Conservation (phyloP, 2,329 filamentous ascomycete genomes). For the Neonectria sp. region DNA sequence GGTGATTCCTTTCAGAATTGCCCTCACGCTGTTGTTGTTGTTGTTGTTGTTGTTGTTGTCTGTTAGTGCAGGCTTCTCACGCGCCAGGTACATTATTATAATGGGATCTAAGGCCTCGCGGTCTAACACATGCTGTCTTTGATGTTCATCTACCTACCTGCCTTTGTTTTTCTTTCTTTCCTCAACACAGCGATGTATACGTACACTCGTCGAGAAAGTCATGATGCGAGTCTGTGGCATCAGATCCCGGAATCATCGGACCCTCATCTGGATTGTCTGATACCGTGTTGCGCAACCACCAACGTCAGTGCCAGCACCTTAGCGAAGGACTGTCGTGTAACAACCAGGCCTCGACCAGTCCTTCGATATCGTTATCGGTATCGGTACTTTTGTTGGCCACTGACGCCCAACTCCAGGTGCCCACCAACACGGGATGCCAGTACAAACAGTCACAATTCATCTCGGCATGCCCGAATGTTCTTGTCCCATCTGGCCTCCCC, state of each 20-base stretch:
- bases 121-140: neutral
- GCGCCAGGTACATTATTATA: neutral
- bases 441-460: neutral
- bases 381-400: neutral
- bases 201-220: neutral
- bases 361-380: neutral
- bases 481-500: neutral
- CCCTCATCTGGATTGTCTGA: neutral
- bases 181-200: neutral
- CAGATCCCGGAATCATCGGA: neutral
- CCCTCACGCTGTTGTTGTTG: neutral
- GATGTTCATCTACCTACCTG: neutral
- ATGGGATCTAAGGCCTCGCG: constrained; percentile 9
- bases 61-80: constrained; percentile 10
- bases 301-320: neutral
- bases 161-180: neutral
- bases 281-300: neutral
- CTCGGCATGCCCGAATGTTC: neutral
- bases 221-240: neutral
- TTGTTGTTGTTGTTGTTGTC: neutral
- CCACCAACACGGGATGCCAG: neutral
- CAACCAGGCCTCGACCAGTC: neutral
- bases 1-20: constrained; percentile 2
- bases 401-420: neutral
- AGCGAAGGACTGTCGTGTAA: neutral